Evolutionary conservation across 257 asterid species (phyloP), one percentile per base, ranked within the genome.

Genomic region (Salvia miltiorrhiza): DNA sequence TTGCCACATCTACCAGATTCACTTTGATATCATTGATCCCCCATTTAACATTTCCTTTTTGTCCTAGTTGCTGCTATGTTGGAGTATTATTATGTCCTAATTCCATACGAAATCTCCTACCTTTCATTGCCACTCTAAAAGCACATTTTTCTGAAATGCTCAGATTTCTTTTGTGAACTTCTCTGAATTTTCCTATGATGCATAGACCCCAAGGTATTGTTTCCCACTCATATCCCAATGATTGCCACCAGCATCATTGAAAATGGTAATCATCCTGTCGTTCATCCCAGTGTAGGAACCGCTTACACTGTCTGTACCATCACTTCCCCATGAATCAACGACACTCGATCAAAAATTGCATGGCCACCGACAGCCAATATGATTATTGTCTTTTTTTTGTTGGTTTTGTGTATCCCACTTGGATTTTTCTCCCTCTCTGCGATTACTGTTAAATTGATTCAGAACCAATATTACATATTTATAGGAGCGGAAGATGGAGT

Each of bases 401-500:
- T 21, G 50, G 20, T n/a, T 6, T 2, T 23, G 67, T 28, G 26
- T 40, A 12, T 52, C 16, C 39, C 19, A 4, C 63, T 37, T 32
- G 35, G 57, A 68, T 39, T 44, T 39, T 50, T 56, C 41, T 26
- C 57, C 30, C 41, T 33, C 55, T 67, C 47, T 75, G 53, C 68
- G 5, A 13, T 63, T 60, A 16, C 73, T 44, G 39, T 56, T 47
- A 37, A 60, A 45, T 65, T 58, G 60, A 64, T 73, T 72, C 65
- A 45, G 52, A 67, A 23, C 66, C 68, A 12, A 40, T 59, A 47
- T 83, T 10, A 69, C 78, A 64, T 47, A 57, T 73, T 74, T 83
- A 45, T 71, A 94, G 99, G 97, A 78, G 81, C 89, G 97, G 80
- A 94, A 91, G 89, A 74, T 67, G 72, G 99, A 94, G 79, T 83